phyloP scores from a whole-genome alignment of 805 yeast genomes.

The Cyberlindnera saturnus region DNA sequence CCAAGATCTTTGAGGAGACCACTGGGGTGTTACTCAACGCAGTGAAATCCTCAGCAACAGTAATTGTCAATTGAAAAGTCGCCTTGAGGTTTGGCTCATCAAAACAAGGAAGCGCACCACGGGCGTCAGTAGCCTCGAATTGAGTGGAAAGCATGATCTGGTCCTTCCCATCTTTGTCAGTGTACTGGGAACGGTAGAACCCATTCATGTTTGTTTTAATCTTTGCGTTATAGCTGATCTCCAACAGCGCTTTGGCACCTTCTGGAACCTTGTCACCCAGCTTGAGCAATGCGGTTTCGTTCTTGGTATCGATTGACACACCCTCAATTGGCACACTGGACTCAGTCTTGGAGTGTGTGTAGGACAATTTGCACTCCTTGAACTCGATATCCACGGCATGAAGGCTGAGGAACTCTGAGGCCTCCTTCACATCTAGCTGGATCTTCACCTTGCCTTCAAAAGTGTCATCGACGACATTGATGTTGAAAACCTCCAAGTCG shows the following conservation, averaged over 20 bases:
- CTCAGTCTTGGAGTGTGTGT: slow-evolving; percentile 30
- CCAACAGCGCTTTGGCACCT: slow-evolving; percentile 33
- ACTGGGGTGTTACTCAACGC: slow-evolving; percentile 65
- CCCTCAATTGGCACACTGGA: slow-evolving; percentile 20
- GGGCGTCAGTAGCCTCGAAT: slow-evolving; percentile 80
- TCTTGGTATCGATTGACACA: slow-evolving; percentile 39
- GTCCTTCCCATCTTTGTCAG: slow-evolving; percentile 49
- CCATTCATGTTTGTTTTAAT: slow-evolving; percentile 76
- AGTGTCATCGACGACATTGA: slow-evolving; percentile 51
- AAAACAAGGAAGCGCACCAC: slow-evolving; percentile 79
- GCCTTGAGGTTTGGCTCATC: slow-evolving; percentile 84
- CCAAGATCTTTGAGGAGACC: slow-evolving; percentile 38
- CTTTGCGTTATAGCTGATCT: slow-evolving; percentile 48
- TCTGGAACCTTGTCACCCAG: slow-evolving; percentile 40
- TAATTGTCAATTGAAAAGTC: slow-evolving; percentile 55
- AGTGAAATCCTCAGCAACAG: slow-evolving; percentile 48
- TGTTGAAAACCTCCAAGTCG: slow-evolving; percentile 50
- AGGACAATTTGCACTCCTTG: slow-evolving; percentile 34
- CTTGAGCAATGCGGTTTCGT: slow-evolving; percentile 56
- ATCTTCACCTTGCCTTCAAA: slow-evolving; percentile 51
- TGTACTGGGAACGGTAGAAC: slow-evolving; percentile 67
- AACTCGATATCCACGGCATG: slow-evolving; percentile 60
- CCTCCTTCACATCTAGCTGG: slow-evolving; percentile 45
- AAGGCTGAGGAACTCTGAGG: slow-evolving; percentile 40
- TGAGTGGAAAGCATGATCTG: slow-evolving; percentile 77